Conservation (phyloP, 2,329 filamentous ascomycete species). For the Tolypocladium tropicale region DNA sequence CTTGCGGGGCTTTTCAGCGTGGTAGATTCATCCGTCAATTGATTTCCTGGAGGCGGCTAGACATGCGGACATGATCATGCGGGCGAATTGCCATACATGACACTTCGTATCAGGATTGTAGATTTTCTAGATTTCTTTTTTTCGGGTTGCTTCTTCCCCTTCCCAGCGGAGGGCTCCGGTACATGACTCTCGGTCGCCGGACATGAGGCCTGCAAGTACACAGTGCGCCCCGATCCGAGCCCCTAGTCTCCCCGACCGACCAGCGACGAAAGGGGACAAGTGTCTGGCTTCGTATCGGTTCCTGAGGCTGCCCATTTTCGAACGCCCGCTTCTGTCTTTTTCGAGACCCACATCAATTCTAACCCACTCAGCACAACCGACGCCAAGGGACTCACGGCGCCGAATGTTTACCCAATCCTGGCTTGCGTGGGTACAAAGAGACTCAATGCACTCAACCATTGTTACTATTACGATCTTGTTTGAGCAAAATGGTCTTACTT, state of each 20-base stretch:
- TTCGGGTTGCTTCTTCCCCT: too few species aligned
- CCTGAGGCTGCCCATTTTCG: not conserved
- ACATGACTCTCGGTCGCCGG: not conserved
- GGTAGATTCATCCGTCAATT: too few species aligned
- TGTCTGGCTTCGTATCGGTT: not conserved
- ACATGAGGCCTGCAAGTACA: not conserved
- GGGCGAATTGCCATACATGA: not conserved
- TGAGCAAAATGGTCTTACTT: not conserved
- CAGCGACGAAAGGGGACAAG: not conserved
- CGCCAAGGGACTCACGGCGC: not conserved
- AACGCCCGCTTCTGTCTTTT: not conserved
- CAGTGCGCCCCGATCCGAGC: not conserved
- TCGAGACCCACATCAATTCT: conserved; percentile 1
- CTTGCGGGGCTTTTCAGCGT: too few species aligned
- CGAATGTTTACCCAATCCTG: not conserved
- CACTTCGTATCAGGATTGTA: not conserved
- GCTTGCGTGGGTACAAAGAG: too few species aligned
- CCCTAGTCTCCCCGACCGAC: not conserved
- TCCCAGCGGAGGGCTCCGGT: not conserved
- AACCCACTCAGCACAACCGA: not conserved
- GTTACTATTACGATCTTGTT: not conserved
- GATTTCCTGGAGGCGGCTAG: too few species aligned
- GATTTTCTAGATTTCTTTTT: too few species aligned
- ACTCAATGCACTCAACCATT: not conserved
- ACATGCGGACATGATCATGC: not conserved